phyloP scores from a whole-genome alignment of 768 basidiomycete genomes.

The Scleroderma citrinum region DNA sequence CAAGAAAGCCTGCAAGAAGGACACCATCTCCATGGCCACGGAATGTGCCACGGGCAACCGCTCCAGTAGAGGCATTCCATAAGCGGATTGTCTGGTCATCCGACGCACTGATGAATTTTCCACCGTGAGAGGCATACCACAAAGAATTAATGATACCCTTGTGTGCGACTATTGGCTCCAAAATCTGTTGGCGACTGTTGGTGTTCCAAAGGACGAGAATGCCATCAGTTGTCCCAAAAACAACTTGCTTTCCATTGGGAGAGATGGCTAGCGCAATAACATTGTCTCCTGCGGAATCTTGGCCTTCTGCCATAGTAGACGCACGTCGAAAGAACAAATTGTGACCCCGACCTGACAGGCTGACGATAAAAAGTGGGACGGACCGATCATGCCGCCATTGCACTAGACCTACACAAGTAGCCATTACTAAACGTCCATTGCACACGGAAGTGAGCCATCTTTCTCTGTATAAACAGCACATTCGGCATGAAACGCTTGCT shows the following conservation, averaged over 20 bases:
- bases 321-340: too few species aligned
- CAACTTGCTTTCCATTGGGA: slow-evolving; percentile 1
- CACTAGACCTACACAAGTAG: too few species aligned
- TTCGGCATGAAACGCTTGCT: too few species aligned
- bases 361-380: too few species aligned
- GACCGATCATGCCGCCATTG: too few species aligned
- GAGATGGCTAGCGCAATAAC: neutral
- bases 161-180: slow-evolving; percentile 10
- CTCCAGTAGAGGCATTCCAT: slow-evolving; percentile 8
- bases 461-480: too few species aligned
- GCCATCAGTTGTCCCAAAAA: slow-evolving; percentile 1
- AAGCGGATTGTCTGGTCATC: slow-evolving; percentile 6
- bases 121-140: slow-evolving; percentile 4
- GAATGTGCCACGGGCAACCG: neutral
- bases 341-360: too few species aligned
- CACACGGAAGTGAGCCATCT: too few species aligned
- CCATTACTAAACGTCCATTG: too few species aligned
- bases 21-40: neutral
- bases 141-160: slow-evolving; percentile 5
- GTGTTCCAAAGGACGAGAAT: slow-evolving; percentile 1
- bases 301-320: neutral
- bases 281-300: too few species aligned
- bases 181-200: neutral
- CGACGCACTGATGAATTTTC: slow-evolving; percentile 2
- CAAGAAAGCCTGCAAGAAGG: neutral